Conservation (phyloP, 192 early-diverging fungal species). For the Lobulomyces angularis region DNA sequence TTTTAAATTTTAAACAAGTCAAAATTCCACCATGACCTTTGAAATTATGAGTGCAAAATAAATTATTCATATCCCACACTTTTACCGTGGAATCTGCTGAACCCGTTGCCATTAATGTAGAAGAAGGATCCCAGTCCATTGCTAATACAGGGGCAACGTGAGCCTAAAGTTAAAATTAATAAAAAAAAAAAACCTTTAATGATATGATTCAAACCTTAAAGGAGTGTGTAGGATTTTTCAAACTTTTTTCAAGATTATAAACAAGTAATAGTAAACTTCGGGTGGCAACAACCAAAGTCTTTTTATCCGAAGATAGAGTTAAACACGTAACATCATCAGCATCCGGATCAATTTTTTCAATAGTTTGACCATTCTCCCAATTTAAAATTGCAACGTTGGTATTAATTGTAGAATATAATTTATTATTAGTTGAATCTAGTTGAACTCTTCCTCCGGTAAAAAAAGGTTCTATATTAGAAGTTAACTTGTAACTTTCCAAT, state of each 20-base stretch:
- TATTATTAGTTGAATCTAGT: no score
- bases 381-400: no score
- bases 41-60: conserved; percentile 91
- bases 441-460: no score
- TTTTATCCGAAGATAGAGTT: conserved; percentile 65
- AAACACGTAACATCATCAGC: conserved; percentile 80
- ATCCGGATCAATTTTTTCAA: no score
- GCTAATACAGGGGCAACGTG: conserved; percentile 88
- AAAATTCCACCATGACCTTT: conserved; percentile 84
- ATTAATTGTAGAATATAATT: no score
- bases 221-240: not conserved
- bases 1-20: conserved; percentile 74
- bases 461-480: no score
- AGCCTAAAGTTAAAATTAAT: conserved; percentile 29
- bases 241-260: conserved; percentile 60
- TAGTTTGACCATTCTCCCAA: no score
- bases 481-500: no score
- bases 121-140: conserved; percentile 81
- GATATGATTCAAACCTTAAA: not conserved
- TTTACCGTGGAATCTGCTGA: conserved; percentile 89
- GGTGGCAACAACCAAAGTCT: conserved; percentile 65
- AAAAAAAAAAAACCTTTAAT: not conserved
- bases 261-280: conserved; percentile 64
- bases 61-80: conserved; percentile 89
- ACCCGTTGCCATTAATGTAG: conserved; percentile 89